A percentile compares a stretch with the other conserved stretches of the same genome.
These are phyloP conservation scores for button mushroom (Agaricus bisporus) DNA, from an alignment of 768 basidiomycete genomes.

Conservation along the genomic window DNA sequence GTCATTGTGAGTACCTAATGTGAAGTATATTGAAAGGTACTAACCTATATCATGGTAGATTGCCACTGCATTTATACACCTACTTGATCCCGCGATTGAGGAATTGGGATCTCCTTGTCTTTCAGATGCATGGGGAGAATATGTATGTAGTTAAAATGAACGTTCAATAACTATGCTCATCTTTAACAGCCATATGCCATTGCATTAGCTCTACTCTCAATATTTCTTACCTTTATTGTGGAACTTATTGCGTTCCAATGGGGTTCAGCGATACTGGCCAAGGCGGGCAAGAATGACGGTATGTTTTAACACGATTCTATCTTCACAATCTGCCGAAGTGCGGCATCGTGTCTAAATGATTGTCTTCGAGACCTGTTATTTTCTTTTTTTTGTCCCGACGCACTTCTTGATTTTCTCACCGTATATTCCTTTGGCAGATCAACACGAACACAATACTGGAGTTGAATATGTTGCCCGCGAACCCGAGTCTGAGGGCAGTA, in stretches of 20 bases:
- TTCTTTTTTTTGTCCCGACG: no score
- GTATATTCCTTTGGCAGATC: conserved; percentile 34
- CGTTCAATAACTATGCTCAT: neutral
- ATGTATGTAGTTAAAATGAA: conserved; percentile 43
- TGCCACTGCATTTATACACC: conserved; percentile 85
- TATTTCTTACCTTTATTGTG: conserved; percentile 79
- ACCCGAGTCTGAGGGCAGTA: conserved; percentile 37
- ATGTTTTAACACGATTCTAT: conserved; percentile 11
- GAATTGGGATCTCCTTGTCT: conserved; percentile 62
- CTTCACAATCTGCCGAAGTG: no score
- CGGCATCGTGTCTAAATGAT: neutral
- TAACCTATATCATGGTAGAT: conserved; percentile 40
- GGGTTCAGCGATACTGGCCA: conserved; percentile 67
- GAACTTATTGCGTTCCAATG: conserved; percentile 86
- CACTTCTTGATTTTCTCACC: no score
- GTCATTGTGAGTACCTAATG: conserved; percentile 55
- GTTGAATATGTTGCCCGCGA: conserved; percentile 33
- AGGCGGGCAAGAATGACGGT: conserved; percentile 62
- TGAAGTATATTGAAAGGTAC: neutral
- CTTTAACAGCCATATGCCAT: conserved; percentile 67
- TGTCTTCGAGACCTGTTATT: no score
- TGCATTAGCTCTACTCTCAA: conserved; percentile 72
- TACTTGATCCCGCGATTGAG: conserved; percentile 69
- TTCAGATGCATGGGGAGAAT: conserved; percentile 58
- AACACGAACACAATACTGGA: conserved; percentile 51